phyloP scores from a whole-genome alignment of 2,329 filamentous ascomycete genomes.

The Rhynchosporium agropyri region DNA sequence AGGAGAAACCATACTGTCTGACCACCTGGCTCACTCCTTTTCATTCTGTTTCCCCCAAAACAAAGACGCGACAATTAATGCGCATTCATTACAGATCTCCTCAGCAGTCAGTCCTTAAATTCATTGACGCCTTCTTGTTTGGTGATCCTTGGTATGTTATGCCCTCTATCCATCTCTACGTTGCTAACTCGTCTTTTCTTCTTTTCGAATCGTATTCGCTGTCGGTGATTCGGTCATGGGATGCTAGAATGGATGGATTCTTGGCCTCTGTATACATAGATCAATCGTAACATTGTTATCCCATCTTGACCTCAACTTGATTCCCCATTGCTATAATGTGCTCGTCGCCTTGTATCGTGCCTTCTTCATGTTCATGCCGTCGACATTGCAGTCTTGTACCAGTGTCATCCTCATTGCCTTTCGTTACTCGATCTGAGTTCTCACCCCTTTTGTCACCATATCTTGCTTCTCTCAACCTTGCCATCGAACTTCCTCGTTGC shows the following conservation, averaged over 20 bases:
- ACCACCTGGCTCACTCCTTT: background rate
- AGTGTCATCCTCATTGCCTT: too few relatives aligned
- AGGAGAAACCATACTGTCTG: conserved; percentile 7
- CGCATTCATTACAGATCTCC: background rate
- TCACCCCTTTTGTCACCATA: too few relatives aligned
- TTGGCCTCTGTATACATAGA: background rate
- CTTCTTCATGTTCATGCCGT: background rate
- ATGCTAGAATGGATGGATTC: background rate
- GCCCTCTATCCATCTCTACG: background rate
- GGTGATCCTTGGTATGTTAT: background rate
- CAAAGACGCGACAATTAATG: background rate
- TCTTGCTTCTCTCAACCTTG: too few relatives aligned
- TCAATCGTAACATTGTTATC: background rate
- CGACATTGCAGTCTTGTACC: too few relatives aligned
- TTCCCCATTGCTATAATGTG: background rate
- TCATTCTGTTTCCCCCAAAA: background rate
- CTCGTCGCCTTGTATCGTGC: background rate
- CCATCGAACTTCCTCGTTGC: too few relatives aligned
- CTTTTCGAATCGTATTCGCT: background rate
- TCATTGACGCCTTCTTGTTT: background rate
- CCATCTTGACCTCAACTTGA: background rate
- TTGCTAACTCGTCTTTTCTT: conserved; percentile 5
- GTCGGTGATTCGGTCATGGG: background rate
- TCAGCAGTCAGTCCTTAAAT: background rate
- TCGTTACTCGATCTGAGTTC: too few relatives aligned